Conservation (phyloP, 257 asterid species). For the Euphrasia confusa region DNA sequence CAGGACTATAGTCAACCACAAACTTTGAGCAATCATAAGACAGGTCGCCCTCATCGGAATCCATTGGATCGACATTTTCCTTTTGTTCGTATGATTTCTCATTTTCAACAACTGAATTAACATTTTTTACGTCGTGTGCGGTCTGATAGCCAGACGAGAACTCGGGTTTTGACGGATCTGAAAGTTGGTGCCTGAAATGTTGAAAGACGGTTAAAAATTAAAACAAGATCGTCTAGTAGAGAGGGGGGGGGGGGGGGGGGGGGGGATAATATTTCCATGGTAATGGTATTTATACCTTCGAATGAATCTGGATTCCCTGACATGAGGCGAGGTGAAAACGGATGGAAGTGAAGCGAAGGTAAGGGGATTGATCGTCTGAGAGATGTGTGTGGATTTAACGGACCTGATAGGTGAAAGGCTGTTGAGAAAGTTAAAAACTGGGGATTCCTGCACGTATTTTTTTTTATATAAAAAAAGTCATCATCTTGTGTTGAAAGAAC, state of each 20-base stretch:
- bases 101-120: slow-evolving; percentile 7
- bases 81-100: slow-evolving; percentile 32
- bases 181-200: slow-evolving; percentile 61
- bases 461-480: not conserved
- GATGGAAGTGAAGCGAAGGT: slow-evolving; percentile 67
- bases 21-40: slow-evolving; percentile 45
- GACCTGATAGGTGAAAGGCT: slow-evolving; percentile 86
- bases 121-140: slow-evolving; percentile 27
- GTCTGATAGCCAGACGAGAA: slow-evolving; percentile 52
- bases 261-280: not conserved
- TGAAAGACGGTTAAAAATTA: slow-evolving; percentile 11
- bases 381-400: slow-evolving; percentile 60
- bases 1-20: slow-evolving; percentile 45
- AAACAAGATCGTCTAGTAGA: not conserved
- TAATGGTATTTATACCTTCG: slow-evolving; percentile 48
- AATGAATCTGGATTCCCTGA: slow-evolving; percentile 63
- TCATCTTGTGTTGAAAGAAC: slow-evolving; percentile 3
- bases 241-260: too few relatives aligned
- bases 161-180: slow-evolving; percentile 89
- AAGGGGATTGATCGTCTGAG: slow-evolving; percentile 68
- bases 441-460: slow-evolving; percentile 70
- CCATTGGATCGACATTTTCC: slow-evolving; percentile 33
- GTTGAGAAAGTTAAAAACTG: slow-evolving; percentile 82
- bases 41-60: slow-evolving; percentile 10
- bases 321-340: slow-evolving; percentile 85